These are phyloP conservation scores for Cubamyces lactineus DNA, from an alignment of 768 basidiomycete species.

Conservation along the genomic window DNA sequence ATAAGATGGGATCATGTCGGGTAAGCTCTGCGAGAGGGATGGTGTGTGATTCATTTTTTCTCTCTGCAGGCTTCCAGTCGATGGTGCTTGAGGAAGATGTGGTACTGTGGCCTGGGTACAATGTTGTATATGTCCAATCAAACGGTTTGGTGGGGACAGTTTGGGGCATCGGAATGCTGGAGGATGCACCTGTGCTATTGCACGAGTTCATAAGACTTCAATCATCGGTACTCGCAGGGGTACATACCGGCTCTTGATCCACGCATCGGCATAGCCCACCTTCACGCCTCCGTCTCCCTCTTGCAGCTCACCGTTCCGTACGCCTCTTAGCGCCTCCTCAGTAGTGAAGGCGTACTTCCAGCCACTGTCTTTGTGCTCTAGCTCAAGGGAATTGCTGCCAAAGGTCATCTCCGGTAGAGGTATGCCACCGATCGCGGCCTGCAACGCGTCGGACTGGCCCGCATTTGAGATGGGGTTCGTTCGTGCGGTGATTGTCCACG, in stretches of 20 bases:
- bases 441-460: constrained; percentile 69
- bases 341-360: constrained; percentile 72
- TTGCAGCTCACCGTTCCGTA: constrained; percentile 75
- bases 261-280: constrained; percentile 93
- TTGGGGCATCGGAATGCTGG: constrained; percentile 65
- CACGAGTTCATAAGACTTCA: constrained; percentile 9
- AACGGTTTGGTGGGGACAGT: constrained; percentile 83
- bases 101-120: constrained; percentile 66
- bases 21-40: constrained; percentile 88
- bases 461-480: constrained; percentile 84
- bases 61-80: constrained; percentile 59
- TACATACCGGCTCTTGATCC: constrained; percentile 84
- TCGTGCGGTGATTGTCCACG: constrained; percentile 70
- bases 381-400: constrained; percentile 74
- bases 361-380: constrained; percentile 66
- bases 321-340: constrained; percentile 65
- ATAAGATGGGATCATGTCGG: constrained; percentile 94
- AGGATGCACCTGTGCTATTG: constrained; percentile 69
- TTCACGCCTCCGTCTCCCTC: constrained; percentile 91
- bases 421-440: constrained; percentile 60
- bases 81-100: constrained; percentile 27
- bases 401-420: constrained; percentile 98
- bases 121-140: constrained; percentile 98
- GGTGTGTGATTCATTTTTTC: constrained; percentile 55
- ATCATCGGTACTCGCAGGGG: not conserved